Conservation (phyloP, 345 rosid species). For the thale cress (Arabidopsis thaliana) region TAIR10.1 NC_003074.8:17284501-17285000, state of each 20-base stretch:
- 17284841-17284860: neutral
- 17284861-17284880: neutral
- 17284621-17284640: neutral
- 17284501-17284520: conserved; percentile 11
- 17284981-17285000: neutral
- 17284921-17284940: neutral
- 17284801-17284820: neutral
- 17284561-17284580: conserved; percentile 13
- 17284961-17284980: neutral
- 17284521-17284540: neutral
- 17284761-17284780: neutral
- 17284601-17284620: conserved; percentile 16
- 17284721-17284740: neutral
- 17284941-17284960: neutral
- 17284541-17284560: neutral
- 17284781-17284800: neutral
- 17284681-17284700: neutral
- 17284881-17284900: neutral
- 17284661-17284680: neutral
- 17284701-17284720: neutral
- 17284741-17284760: neutral
- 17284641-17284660: neutral
- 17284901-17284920: neutral
- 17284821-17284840: neutral
- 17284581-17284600: conserved; percentile 10